Base-by-base conservation (phyloP, 1,139 yeast species). In the Candida sp. region DNA sequence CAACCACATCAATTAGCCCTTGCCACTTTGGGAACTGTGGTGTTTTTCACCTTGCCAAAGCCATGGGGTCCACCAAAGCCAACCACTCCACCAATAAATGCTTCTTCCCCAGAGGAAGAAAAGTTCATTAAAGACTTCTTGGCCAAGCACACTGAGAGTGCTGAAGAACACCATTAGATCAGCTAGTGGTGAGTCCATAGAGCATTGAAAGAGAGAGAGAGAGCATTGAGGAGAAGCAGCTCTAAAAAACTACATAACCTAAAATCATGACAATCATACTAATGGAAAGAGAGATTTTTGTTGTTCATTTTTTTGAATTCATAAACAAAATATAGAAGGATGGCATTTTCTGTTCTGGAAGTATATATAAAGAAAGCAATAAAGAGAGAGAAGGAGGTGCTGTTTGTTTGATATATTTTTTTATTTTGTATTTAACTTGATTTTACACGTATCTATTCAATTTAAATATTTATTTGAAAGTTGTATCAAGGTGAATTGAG, bases 81-180 rank as follows among this genome's bases (percentile, higher is more conserved):
- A 57, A 73, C 77, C 55, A 78, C 78, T 62, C 91, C 94, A 55
- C 77, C 87, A 51, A 82, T 91, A 70, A 82, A 84, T 60, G 96
- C 97, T 57, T 72, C 85, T 53, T 83, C 92, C 53, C 84, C 92
- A 61, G 98, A 91, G 63, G 98, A 93, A 77, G 97, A 90, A 72
- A 86, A 87, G 72, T 93, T 88, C 77, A 72, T 75, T 54, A 67
- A 71, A 62, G 78, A 73, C 52, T 75, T 68, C 66, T 73, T 75
- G 59, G 69, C 76, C 52, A 75, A 75, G 63, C 68, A 73, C 60
- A 53, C 55, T 42, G 66, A 64, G 50, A 51, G 54, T 42, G 70
- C 65, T 51, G 66, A 69, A 59, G 72, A 72, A 62, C 79, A 74
- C 61, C 73, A 71, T 55, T 46, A 34, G 12, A 26, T 26, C 8